These are phyloP conservation scores for Acer yangbiense DNA, from an alignment of 345 rosid genomes.

Conservation along the genomic window DNA sequence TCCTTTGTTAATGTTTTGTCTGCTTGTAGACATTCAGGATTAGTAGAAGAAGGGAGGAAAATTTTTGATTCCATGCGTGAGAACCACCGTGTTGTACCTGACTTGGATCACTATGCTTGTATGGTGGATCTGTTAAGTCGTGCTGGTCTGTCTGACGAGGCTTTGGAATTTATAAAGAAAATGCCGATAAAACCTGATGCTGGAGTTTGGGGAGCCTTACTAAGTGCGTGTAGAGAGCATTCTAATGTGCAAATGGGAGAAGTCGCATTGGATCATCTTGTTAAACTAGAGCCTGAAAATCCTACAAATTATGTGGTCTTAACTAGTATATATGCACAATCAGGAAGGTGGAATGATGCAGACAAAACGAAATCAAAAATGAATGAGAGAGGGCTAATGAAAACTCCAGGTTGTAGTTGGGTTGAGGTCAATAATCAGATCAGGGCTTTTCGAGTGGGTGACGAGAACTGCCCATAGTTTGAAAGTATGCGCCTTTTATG, in stretches of 20 bases:
- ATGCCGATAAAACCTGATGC: conserved; percentile 62
- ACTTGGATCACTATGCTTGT: conserved; percentile 57
- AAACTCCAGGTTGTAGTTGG: conserved; percentile 60
- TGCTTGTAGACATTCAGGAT: conserved; percentile 66
- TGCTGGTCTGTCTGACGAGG: conserved; percentile 55
- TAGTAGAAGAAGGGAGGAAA: conserved; percentile 55
- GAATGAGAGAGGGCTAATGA: conserved; percentile 36
- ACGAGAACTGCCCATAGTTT: conserved; percentile 9
- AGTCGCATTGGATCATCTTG: conserved; percentile 47
- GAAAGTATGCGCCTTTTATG: conserved; percentile 10
- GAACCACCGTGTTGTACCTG: conserved; percentile 32
- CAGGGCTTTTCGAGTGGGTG: conserved; percentile 15
- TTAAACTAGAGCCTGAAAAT: conserved; percentile 55
- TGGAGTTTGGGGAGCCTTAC: conserved; percentile 65
- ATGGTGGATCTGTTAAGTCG: conserved; percentile 69
- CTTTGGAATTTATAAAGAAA: conserved; percentile 37
- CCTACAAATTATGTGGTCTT: conserved; percentile 45
- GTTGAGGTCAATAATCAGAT: conserved; percentile 27
- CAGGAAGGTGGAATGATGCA: conserved; percentile 44
- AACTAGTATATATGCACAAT: conserved; percentile 42
- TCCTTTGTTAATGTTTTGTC: conserved; percentile 56
- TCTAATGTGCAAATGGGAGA: conserved; percentile 52
- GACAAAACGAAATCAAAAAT: conserved; percentile 34
- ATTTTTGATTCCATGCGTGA: conserved; percentile 50
- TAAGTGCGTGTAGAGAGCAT: conserved; percentile 56